Evolutionary conservation across 2,329 filamentous ascomycete genomes (phyloP), one percentile per base, ranked within the genome.

Genomic region (Alternaria solani): DNA sequence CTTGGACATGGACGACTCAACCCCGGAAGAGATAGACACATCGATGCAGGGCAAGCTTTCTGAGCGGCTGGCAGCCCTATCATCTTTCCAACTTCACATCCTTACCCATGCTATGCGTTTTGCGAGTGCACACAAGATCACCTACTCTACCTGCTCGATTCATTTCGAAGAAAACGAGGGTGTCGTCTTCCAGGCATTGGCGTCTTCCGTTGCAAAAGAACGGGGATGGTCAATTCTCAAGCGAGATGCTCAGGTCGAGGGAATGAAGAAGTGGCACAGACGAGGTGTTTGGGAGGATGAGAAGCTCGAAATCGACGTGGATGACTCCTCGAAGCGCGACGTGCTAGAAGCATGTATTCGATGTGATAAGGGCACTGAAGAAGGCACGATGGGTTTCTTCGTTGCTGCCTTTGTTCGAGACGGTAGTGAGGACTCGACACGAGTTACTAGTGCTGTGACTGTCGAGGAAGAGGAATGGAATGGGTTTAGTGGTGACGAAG

Each of bases 321-420:
- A 55, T 55, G 62, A 63, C 7, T 57, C 61, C 23, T 59, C 54
- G 44, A 72, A 54, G 56, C 58, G 41, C 38, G 71, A 70, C 38
- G 76, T 92, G 1, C 86, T 89, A 6, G 89, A 94, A 26, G 91
- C 86, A 3, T 97, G 93, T 72, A 90, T 97, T 57, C 84, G 94
- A 59, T 92, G 92, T 32, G 89, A 91, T 77, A 91, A 94, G 69
- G 91, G 88, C 26, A 93, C 94, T 68, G 89, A 89, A 9, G 87
- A 91, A 64, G 93, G 93, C 0, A 91, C 94, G 1, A 97, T 97
- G 87, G 94, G 95, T 0, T 98, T 99, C 79, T 99, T 99, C 70
- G 91, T 97, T 20, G 93, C 88, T n/a, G 92, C 86, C 0, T 97
- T 99, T 78, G 85, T 92, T 3, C 84, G 91, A 54, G 86, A 90